A percentile compares a stretch with the other conserved stretches of the same genome.
Conservation (phyloP, 139 green algal genomes). For the Coccomyxa sp. region DNA sequence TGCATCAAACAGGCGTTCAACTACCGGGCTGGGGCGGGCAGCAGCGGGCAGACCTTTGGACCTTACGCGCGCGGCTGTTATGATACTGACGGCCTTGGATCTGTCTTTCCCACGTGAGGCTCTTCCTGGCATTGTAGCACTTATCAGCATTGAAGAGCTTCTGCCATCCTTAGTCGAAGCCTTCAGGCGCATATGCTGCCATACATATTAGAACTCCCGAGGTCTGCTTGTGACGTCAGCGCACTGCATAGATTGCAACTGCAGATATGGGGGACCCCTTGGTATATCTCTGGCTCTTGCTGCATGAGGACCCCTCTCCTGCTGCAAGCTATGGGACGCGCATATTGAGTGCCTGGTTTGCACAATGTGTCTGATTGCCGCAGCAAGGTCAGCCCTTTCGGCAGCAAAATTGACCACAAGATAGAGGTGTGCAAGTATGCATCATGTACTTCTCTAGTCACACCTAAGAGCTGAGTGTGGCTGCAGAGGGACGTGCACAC, state of each 20-base stretch:
- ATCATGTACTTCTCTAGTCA: neutral
- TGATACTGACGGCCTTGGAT: neutral
- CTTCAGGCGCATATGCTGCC: neutral
- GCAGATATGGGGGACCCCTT: too few species aligned
- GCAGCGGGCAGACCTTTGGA: neutral
- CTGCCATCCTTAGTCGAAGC: neutral
- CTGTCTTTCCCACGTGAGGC: neutral
- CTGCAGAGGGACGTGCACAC: neutral
- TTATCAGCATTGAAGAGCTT: neutral
- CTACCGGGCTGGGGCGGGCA: neutral
- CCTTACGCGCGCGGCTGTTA: neutral
- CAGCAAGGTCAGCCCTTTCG: neutral
- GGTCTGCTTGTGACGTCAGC: too few species aligned
- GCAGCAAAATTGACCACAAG: neutral
- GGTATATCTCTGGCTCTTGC: too few species aligned
- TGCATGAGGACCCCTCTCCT: too few species aligned
- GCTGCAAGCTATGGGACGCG: neutral
- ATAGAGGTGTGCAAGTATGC: neutral
- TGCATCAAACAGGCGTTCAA: neutral
- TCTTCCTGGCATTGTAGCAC: neutral
- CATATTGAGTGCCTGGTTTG: neutral
- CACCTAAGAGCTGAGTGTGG: neutral
- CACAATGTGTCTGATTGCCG: neutral
- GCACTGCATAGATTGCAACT: too few species aligned
- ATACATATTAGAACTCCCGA: too few species aligned